Base-by-base conservation (phyloP, 768 basidiomycete genomes). In the Sarcodon aspratus region DNA sequence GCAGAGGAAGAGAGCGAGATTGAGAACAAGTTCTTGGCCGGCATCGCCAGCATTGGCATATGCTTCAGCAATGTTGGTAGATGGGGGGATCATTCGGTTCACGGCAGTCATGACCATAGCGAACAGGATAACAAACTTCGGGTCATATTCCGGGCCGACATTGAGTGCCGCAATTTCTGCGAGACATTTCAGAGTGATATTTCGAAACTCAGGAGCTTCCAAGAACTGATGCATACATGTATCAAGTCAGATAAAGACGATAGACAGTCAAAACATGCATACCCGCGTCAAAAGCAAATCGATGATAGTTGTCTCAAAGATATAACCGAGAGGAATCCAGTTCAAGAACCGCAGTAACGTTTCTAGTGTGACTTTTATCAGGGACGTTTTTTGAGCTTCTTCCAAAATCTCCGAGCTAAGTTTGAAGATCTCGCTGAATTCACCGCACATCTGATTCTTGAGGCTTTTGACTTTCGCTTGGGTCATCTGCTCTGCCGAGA, bases 311-410 rank as follows among this genome's bases (percentile, higher is more conserved):
- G 96, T 98, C 68, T 98, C 96, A 59, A 98, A 99, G 57, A 99
- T 97, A 63, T 95, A 99, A 17, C 95, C 96, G 45, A 99, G 71
- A 45, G 96, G 96, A 59, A 99, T 99, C 96, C 96, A 98, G 64
- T 97, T 97, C 58, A 99, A 69, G 76, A 99, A 99, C 48, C 92
- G 76, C 53, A 98, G 73, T 13, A 99, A 72, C 0, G 96, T 97
- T 65, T 98, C 95, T 54, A 99, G 70, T 2, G 95, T 98, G 12
- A 85, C 88, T 65, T 79, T 93, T 71, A 98, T 94, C 50, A 99
- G 67, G 13, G 89, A 91, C 6, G 91, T 78, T 70, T 97, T 98
- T 61, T 88, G 85, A n/a, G 95, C 94, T 63, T 95, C 93, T 61
- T 93, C 92, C 35, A 99, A 73, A 21, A 99, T 93, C 66, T 98